Evolutionary conservation across 768 basidiomycete genomes (phyloP).

Genomic region (Coprinopsis marcescibilis): DNA sequence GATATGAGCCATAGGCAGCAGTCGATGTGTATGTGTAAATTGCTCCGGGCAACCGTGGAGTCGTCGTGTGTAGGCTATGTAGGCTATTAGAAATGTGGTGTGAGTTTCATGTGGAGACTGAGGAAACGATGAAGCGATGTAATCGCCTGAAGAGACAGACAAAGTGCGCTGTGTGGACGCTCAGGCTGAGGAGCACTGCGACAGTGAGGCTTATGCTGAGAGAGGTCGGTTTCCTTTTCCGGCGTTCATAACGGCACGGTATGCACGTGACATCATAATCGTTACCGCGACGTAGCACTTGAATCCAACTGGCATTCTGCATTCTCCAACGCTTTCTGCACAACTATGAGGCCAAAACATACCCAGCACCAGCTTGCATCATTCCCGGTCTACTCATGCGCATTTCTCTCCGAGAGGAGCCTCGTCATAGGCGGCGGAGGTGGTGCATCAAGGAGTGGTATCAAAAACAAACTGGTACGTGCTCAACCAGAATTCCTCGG

Average conservation of each 20-base stretch:
- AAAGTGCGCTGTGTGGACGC: too few species aligned
- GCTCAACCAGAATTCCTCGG: neutral
- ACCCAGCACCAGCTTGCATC: conserved; percentile 66
- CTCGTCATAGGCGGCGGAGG: conserved; percentile 88
- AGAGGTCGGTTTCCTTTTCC: too few species aligned
- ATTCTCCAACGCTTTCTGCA: neutral
- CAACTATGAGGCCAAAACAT: conserved; percentile 73
- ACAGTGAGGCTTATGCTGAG: too few species aligned
- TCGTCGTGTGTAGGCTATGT: too few species aligned
- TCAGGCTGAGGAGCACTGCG: too few species aligned
- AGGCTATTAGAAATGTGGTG: too few species aligned
- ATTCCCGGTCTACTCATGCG: conserved; percentile 87
- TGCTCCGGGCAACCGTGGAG: neutral
- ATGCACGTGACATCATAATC: too few species aligned
- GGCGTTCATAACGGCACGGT: too few species aligned
- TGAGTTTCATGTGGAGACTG: too few species aligned
- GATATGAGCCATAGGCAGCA: conserved; percentile 3
- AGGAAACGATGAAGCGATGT: too few species aligned
- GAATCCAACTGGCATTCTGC: neutral
- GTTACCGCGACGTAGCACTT: conserved; percentile 6
- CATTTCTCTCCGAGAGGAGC: conserved; percentile 65
- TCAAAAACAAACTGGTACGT: conserved; percentile 87
- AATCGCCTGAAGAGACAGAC: too few species aligned
- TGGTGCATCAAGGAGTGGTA: conserved; percentile 79
- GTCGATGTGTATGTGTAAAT: neutral